These are phyloP conservation scores for Lecanicillium sp. DNA, from an alignment of 2,329 filamentous ascomycete genomes.

Conservation along the genomic window DNA sequence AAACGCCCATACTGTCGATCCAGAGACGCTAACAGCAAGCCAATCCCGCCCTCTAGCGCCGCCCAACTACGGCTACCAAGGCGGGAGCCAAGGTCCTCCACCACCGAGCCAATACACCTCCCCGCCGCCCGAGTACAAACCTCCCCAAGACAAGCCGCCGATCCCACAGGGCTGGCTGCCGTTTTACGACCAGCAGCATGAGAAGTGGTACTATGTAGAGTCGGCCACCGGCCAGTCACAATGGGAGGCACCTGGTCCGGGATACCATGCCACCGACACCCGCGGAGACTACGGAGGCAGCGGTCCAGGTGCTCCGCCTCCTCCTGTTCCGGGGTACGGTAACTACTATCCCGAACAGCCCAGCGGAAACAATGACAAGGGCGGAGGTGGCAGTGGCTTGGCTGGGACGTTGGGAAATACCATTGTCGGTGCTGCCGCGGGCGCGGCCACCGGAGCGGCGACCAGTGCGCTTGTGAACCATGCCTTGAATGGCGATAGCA, in stretches of 20 bases:
- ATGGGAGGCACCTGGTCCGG: slow-evolving; percentile 48
- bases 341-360: background rate
- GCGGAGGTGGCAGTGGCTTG: slow-evolving; percentile 28
- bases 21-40: background rate
- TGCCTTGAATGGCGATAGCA: background rate
- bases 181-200: slow-evolving; percentile 53
- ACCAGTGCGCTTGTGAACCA: background rate
- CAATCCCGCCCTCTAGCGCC: background rate
- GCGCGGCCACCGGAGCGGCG: background rate
- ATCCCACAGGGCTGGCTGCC: slow-evolving; percentile 55
- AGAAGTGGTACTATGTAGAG: slow-evolving; percentile 60
- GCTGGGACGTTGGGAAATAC: slow-evolving; percentile 40
- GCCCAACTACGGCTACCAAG: slow-evolving; percentile 5
- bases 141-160: slow-evolving; percentile 34
- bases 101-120: background rate
- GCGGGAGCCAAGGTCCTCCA: background rate
- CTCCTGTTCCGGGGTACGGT: too few relatives aligned
- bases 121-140: slow-evolving; percentile 20
- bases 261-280: slow-evolving; percentile 17
- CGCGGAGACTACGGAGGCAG: slow-evolving; percentile 18
- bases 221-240: slow-evolving; percentile 52
- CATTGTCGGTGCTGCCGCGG: background rate
- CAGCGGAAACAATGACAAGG: background rate
- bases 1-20: too few relatives aligned
- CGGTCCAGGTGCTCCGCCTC: background rate